These are phyloP conservation scores for Kwoniella shivajii DNA, from an alignment of 1,284 basidiomycete genomes.

Conservation along the genomic window DNA sequence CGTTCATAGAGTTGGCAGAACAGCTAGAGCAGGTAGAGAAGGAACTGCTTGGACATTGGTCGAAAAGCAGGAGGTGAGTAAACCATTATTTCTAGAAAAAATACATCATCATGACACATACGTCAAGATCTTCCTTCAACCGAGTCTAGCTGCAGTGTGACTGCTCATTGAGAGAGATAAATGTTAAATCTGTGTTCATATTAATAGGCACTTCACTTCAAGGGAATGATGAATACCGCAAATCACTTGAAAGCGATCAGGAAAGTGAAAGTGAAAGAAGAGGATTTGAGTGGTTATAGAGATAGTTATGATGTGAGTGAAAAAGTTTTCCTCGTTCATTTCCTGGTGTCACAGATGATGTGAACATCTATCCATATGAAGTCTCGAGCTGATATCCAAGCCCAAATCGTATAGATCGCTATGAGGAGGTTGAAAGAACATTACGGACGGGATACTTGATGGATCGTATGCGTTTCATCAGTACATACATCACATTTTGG, in stretches of 20 bases:
- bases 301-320: constrained; percentile 65
- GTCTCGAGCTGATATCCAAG: background rate
- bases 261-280: constrained; percentile 68
- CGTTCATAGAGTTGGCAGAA: constrained; percentile 92
- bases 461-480: background rate
- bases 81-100: background rate
- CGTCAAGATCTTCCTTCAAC: too few relatives aligned
- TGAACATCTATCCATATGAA: background rate
- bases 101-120: too few relatives aligned
- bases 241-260: constrained; percentile 74
- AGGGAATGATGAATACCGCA: constrained; percentile 74
- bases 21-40: constrained; percentile 81
- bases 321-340: too few relatives aligned
- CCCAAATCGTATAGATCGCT: constrained; percentile 25
- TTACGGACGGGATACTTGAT: constrained; percentile 24
- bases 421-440: constrained; percentile 36
- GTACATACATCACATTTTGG: constrained; percentile 1
- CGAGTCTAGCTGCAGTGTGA: too few relatives aligned
- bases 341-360: background rate
- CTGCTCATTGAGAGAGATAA: too few relatives aligned
- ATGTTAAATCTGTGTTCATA: background rate
- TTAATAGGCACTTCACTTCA: constrained; percentile 88
- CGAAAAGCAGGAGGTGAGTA: constrained; percentile 85
- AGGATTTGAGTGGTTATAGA: constrained; percentile 63
- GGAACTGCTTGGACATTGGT: constrained; percentile 94